Percentiles rank a stretch among this genome's conserved stretches.
phyloP scores from a whole-genome alignment of 75 land plant genomes.

The Sequoiadendron giganteum region DNA sequence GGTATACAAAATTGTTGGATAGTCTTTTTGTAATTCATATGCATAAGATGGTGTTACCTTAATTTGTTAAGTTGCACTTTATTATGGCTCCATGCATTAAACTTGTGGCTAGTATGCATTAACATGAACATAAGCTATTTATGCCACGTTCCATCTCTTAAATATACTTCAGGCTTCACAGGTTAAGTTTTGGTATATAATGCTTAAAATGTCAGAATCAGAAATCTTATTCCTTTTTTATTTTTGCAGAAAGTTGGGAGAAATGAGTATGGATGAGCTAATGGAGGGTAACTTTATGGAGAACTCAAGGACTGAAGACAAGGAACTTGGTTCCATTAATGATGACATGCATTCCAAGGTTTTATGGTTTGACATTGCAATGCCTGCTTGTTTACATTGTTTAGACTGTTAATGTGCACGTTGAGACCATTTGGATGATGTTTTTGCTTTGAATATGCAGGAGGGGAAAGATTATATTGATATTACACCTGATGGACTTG shows the following conservation, averaged over 20 bases:
- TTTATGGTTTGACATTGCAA: background rate
- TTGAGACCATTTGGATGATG: background rate
- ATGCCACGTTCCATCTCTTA: background rate
- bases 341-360: background rate
- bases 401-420: background rate
- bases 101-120: background rate
- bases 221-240: background rate
- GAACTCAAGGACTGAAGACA: background rate
- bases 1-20: background rate
- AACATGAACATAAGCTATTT: background rate
- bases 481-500: constrained; percentile 15
- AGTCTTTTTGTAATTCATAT: background rate
- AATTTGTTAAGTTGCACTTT: background rate
- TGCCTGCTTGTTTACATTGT: constrained; percentile 7
- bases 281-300: constrained; percentile 5
- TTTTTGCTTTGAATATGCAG: background rate
- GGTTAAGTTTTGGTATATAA: background rate
- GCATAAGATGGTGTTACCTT: background rate
- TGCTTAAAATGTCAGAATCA: background rate
- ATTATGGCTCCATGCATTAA: background rate
- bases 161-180: background rate
- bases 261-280: constrained; percentile 11
- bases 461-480: constrained; percentile 7
- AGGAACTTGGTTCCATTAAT: background rate
- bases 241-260: background rate